A percentile compares a stretch with the other conserved stretches of the same genome.
Conservation (phyloP, 768 basidiomycete genomes). For the Suillus paluster region DNA sequence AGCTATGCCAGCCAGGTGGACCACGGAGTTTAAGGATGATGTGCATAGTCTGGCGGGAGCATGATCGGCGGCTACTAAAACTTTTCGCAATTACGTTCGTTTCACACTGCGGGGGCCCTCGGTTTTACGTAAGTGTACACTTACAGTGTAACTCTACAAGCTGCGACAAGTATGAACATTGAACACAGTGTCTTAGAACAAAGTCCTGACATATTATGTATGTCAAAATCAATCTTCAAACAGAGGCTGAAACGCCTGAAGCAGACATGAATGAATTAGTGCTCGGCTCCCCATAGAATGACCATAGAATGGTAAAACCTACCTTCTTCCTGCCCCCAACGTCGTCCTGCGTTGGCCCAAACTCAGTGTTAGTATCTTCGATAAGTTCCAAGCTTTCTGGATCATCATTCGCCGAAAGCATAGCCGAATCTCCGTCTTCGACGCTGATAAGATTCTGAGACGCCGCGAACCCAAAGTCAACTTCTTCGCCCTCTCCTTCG, state of each 20-base stretch:
- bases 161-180: too few species aligned
- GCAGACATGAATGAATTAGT: not conserved
- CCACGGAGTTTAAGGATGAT: not conserved
- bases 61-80: not conserved
- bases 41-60: not conserved
- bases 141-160: too few species aligned
- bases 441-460: conserved; percentile 4
- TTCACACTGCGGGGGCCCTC: conserved; percentile 1
- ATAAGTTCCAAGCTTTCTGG: conserved; percentile 34
- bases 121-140: not conserved
- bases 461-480: conserved; percentile 25
- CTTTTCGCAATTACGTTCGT: conserved; percentile 1
- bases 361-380: conserved; percentile 29
- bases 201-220: not conserved
- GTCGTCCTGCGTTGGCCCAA: conserved; percentile 36
- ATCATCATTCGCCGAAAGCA: conserved; percentile 4
- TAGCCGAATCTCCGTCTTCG: conserved; percentile 8
- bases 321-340: conserved; percentile 30
- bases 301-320: not conserved
- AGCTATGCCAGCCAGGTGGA: not conserved
- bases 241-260: conserved; percentile 35
- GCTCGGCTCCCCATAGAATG: not conserved
- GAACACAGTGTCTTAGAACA: not conserved
- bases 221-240: conserved; percentile 34
- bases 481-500: conserved; percentile 39